Evolutionary conservation across 768 basidiomycete genomes (phyloP).

Genomic region (Leucogyrophana mollusca): DNA sequence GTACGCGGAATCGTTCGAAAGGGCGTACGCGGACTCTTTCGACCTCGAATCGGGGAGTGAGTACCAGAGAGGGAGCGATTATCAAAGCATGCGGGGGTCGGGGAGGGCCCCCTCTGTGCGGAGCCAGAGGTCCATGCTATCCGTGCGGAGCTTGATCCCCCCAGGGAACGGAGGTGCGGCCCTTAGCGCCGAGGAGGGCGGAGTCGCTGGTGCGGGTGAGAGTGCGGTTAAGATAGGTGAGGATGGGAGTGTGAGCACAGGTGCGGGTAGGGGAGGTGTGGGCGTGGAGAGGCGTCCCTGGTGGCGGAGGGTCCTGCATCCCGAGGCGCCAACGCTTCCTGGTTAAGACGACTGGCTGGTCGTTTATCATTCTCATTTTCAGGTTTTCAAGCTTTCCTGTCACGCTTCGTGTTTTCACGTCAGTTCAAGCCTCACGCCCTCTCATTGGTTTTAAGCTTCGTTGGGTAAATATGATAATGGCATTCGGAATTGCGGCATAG

Average conservation of each 20-base stretch:
- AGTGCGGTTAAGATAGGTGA: background rate
- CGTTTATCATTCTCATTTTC: too few species aligned
- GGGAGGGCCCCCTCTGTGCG: slow-evolving; percentile 13
- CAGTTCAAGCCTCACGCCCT: too few species aligned
- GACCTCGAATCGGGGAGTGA: slow-evolving; percentile 7
- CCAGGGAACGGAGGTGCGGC: too few species aligned
- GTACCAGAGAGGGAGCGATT: slow-evolving; percentile 20
- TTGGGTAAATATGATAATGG: too few species aligned
- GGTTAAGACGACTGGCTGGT: too few species aligned
- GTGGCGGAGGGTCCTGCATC: slow-evolving; percentile 30
- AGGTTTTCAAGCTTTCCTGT: too few species aligned
- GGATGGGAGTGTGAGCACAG: too few species aligned
- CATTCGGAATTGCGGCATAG: too few species aligned
- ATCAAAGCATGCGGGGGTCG: slow-evolving; percentile 21
- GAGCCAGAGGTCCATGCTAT: slow-evolving; percentile 17
- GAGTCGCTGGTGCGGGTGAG: background rate
- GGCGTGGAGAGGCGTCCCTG: slow-evolving; percentile 23
- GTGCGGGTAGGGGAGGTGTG: background rate
- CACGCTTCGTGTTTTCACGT: too few species aligned
- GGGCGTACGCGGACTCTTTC: slow-evolving; percentile 21
- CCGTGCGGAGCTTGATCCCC: slow-evolving; percentile 15
- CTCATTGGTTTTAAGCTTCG: too few species aligned
- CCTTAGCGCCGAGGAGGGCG: slow-evolving; percentile 1
- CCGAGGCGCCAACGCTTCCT: too few species aligned
- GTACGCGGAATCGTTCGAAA: slow-evolving; percentile 16